Base-by-base conservation (phyloP, 148 eudicot species). In the Rhododendron simsii region DNA sequence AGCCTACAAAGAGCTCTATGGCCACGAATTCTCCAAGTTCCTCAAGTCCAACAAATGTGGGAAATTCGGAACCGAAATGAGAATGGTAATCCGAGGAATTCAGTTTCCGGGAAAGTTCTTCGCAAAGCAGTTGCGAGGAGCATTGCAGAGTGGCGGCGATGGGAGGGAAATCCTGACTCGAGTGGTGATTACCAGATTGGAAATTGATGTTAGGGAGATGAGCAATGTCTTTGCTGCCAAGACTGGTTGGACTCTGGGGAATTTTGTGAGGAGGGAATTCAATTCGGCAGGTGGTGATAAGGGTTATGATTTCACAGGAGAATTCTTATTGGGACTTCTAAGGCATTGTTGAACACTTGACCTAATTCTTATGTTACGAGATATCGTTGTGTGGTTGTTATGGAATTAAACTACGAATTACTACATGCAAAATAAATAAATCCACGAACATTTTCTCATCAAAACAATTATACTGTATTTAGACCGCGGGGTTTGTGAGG, bases 241-340 rank as follows among this genome's bases (percentile, higher is more conserved):
- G 45, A 82, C 84, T 18, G 84, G 75, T 18, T n/a, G 84, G 84
- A 21, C 74, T 37, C 75, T 61, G 8, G 74, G 53, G 4, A 82
- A 63, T 37, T 61, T 82, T 82, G 84, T 82, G 73, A 63, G 75
- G 55, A 82, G 75, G 84, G 84, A 82, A 63, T 82, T 82, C 76
- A 39, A 55, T 9, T 3, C 47, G 2, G n/a, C 13, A 8, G 50
- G 65, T 37, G 51, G 26, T 35, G 51, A 61, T 39, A 39, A 63
- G 7, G 28, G 20, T 1, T 59, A 23, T 63, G 84, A 74, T 9
- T 82, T 63, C 37, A 75, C n/a, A 23, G 75, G 48, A 39, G 30
- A 82, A 57, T 41, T 82, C 44, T 41, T 82, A 28, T 63, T 80
- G 67, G 76, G 75, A 41, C 75, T 82, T 82, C 84, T 61, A 12